Evolutionary conservation across 768 basidiomycete genomes (phyloP).

Genomic region (Trametes cubensis): DNA sequence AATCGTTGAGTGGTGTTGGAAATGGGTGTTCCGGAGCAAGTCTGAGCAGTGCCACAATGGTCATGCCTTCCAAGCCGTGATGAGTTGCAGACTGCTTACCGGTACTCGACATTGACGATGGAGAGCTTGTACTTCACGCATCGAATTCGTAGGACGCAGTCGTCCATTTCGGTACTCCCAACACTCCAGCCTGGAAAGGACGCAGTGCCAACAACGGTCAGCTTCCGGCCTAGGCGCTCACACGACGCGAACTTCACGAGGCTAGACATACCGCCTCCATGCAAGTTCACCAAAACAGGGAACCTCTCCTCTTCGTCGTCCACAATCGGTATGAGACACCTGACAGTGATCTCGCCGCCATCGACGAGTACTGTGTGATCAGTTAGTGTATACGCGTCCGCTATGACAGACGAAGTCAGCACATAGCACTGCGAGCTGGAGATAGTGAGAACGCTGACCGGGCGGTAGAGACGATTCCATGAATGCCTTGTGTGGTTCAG

Average conservation of each 20-base stretch:
- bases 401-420: no score
- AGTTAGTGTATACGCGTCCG: no score
- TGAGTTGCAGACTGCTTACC: no score
- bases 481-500: no score
- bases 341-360: no score
- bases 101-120: conserved; percentile 27
- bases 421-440: no score
- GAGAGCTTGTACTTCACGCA: conserved; percentile 25
- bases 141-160: conserved; percentile 24
- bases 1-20: conserved; percentile 28
- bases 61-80: neutral
- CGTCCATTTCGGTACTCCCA: conserved; percentile 23
- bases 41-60: conserved; percentile 3
- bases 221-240: no score
- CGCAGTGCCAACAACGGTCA: neutral
- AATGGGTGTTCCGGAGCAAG: conserved; percentile 33
- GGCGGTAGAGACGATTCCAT: no score
- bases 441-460: no score
- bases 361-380: no score
- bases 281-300: conserved; percentile 15
- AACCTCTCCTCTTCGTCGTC: neutral
- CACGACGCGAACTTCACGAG: no score
- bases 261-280: conserved; percentile 20
- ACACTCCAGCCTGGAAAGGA: conserved; percentile 10
- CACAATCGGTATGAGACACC: neutral